Evolutionary conservation across 805 yeast genomes (phyloP).

Genomic region (Suhomyces sp.): DNA sequence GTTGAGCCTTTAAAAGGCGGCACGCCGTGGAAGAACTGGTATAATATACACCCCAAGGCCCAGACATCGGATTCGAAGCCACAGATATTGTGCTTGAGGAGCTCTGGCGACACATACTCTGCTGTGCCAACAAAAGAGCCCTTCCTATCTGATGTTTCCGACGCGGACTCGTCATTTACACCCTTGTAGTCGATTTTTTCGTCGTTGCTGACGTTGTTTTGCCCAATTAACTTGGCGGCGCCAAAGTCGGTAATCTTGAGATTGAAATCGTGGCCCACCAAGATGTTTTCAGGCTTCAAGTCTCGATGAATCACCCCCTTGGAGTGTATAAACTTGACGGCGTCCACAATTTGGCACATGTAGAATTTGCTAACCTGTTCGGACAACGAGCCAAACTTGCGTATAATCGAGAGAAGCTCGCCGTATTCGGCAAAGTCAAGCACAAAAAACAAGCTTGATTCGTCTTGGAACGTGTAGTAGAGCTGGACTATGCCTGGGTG

Average conservation of each 20-base stretch:
- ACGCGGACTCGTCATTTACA: constrained; percentile 20
- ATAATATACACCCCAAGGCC: constrained; percentile 90
- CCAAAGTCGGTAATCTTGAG: constrained; percentile 96
- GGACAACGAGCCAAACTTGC: constrained; percentile 72
- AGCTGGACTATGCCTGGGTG: constrained; percentile 94
- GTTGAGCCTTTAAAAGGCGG: constrained; percentile 90
- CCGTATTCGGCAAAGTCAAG: constrained; percentile 94
- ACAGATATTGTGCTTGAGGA: constrained; percentile 71
- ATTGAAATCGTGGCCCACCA: constrained; percentile 81
- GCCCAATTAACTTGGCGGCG: constrained; percentile 77
- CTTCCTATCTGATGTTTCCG: constrained; percentile 17
- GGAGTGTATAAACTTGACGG: constrained; percentile 82
- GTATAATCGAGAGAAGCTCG: constrained; percentile 78
- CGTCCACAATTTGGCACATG: constrained; percentile 84
- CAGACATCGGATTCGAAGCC: constrained; percentile 86
- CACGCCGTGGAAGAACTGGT: constrained; percentile 74
- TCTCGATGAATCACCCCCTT: constrained; percentile 92
- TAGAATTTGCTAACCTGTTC: constrained; percentile 77
- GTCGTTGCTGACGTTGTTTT: constrained; percentile 29
- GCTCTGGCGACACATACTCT: constrained; percentile 92
- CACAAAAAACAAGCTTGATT: constrained; percentile 81
- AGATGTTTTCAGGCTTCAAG: constrained; percentile 88
- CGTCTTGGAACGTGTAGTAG: constrained; percentile 94
- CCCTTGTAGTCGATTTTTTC: constrained; percentile 32
- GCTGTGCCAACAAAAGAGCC: constrained; percentile 96